Evolutionary conservation across 2,329 filamentous ascomycete species (phyloP), one percentile per base, ranked within the genome.

Genomic region (Aureobasidium sp.): DNA sequence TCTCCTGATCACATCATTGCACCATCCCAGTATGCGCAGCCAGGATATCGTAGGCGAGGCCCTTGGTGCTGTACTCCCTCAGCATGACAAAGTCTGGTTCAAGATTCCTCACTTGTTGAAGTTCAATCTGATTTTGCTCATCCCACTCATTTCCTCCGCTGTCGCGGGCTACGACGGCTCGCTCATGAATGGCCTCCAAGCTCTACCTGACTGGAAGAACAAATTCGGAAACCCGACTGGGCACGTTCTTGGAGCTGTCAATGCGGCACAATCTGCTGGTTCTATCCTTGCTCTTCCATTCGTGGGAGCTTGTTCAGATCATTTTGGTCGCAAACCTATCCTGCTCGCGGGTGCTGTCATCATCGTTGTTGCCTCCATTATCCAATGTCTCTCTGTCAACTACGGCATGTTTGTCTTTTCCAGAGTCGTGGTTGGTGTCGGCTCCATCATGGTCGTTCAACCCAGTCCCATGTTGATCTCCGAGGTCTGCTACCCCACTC

Each of bases 141-240:
- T 84, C 2, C 81, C 82, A 1, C 71, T 83, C 4, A 67, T 84
- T 0, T 83, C 81, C 0, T 80, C 81, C 0, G 75, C 79, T 0
- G 78, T 79, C 2, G 77, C 77, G 42, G 82, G 82, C 4, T 85
- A 82, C 48, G 82, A 84, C 77, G 82, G 80, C 77, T 80, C 79
- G 1, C 76, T 84, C 66, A 81, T 82, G 79, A 84, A 84, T 67
- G 82, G 81, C 15, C 74, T 84, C 0, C 81, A 84, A 62, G 76
- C 81, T 11, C 74, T 82, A 0, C 67, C 74, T 0, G 72, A 78
- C 67, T 84, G 82, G 82, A 75, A 78, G 61, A 64, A 68, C 1
- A 82, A 81, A 65, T 82, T 84, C 59, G 73, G 74, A 31, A 70
- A 79, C 43, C 80, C 80, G 1, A 48, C 68, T 18, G 79, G 77